phyloP scores from a whole-genome alignment of 352 stramenopile species.

The Pythium aquatile region DNA sequence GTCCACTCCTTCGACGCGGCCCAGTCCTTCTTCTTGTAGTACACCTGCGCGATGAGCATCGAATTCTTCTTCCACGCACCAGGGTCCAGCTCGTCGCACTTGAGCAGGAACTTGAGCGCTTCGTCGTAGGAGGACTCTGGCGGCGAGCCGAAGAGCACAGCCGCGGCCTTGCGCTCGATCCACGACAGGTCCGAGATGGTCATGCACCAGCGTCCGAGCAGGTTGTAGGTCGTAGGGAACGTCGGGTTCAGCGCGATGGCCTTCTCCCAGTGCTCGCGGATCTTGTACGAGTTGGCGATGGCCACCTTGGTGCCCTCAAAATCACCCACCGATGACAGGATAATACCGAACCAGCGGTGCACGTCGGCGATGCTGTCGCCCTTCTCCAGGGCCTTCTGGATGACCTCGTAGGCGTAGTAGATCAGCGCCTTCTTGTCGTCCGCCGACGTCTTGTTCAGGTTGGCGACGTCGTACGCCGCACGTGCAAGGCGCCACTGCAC shows the following conservation, averaged over 20 bases:
- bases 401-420: constrained; percentile 53
- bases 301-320: constrained; percentile 83
- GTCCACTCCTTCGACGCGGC: constrained; percentile 67
- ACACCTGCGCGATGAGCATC: constrained; percentile 77
- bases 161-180: constrained; percentile 79
- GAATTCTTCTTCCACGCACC: constrained; percentile 86
- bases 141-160: constrained; percentile 78
- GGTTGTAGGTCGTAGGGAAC: constrained; percentile 70
- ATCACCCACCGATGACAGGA: constrained; percentile 78
- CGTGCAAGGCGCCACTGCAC: constrained; percentile 36
- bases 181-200: constrained; percentile 35
- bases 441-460: constrained; percentile 28
- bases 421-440: constrained; percentile 40
- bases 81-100: constrained; percentile 71
- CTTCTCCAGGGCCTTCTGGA: constrained; percentile 42
- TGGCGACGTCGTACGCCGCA: constrained; percentile 38
- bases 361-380: constrained; percentile 43
- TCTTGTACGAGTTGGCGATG: constrained; percentile 78
- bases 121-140: constrained; percentile 84
- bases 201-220: constrained; percentile 59
- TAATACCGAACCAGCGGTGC: constrained; percentile 84
- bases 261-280: constrained; percentile 76
- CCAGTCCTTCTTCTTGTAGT: constrained; percentile 78
- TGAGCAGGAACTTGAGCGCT: constrained; percentile 70
- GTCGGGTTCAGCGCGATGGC: constrained; percentile 63